Percentiles rank a stretch among this genome's conserved stretches.
These are phyloP conservation scores for Neonectria ditissima DNA, from an alignment of 2,329 filamentous ascomycete genomes.

Conservation along the genomic window DNA sequence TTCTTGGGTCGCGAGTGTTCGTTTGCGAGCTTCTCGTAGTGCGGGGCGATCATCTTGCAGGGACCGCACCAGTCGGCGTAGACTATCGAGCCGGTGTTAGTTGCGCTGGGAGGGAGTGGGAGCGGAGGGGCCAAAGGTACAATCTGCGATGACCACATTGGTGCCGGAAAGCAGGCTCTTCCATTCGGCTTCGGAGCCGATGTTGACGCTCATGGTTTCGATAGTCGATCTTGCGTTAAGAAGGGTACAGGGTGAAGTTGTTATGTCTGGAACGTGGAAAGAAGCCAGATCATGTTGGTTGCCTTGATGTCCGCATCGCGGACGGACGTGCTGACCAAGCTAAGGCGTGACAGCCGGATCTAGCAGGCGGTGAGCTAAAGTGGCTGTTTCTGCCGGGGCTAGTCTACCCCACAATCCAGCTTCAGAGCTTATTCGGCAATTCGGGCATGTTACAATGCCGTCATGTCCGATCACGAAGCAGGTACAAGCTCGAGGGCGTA, in stretches of 20 bases:
- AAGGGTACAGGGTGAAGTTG: conserved; percentile 3
- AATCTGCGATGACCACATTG: conserved; percentile 88
- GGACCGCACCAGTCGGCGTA: conserved; percentile 96
- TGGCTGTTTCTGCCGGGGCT: conserved; percentile 44
- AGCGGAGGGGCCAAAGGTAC: conserved; percentile 62
- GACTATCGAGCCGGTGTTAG: conserved; percentile 66
- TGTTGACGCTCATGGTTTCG: conserved; percentile 62
- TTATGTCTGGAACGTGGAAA: conserved; percentile 7
- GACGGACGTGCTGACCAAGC: conserved; percentile 36
- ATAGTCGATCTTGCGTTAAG: conserved; percentile 23
- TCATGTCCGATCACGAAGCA: not conserved
- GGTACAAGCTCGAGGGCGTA: not conserved
- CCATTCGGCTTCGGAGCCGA: conserved; percentile 78
- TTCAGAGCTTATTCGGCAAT: conserved; percentile 12
- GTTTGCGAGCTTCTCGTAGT: conserved; percentile 84
- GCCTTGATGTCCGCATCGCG: conserved; percentile 23
- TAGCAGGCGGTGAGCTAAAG: conserved; percentile 39
- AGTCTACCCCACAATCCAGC: conserved; percentile 35
- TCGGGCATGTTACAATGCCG: not conserved
- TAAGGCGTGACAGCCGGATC: conserved; percentile 17
- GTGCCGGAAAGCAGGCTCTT: conserved; percentile 77
- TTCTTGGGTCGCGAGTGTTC: conserved; percentile 84
- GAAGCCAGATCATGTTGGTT: conserved; percentile 37
- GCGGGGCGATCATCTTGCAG: conserved; percentile 91
- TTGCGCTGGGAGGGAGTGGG: conserved; percentile 16